Evolutionary conservation across 192 early-diverging fungal genomes (phyloP), one percentile per base, ranked within the genome.

Genomic region (Gaertneriomyces sp.): DNA sequence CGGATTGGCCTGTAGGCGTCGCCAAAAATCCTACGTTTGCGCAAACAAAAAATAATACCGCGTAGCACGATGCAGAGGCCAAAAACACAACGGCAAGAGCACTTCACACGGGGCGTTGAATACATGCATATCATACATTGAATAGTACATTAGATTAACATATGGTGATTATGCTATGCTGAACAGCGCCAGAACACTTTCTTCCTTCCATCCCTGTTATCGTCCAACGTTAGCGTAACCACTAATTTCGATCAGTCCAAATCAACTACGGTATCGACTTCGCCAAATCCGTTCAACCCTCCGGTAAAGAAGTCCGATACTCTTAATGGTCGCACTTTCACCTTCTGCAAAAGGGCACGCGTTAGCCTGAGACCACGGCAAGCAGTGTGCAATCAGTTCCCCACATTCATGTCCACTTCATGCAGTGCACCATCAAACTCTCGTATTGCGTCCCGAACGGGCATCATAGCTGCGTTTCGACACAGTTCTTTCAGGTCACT

Each of bases 401-500:
- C 17, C 53, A 65, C 69, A 50, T 64, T 59, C 4, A 45, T 49
- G 45, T 66, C 65, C 33, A 64, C 17, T 14, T 60, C 64, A 8
- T 64, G 43, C 2, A 65, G 19, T 7, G 45, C 33, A 16, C 68
- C 64, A 45, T 61, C 56, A 49, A 66, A 58, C 57, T 63, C 57
- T 17, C 74, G 64, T 40, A 82, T 76, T 4, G 75, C 74, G 47
- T 82, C 81, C 14, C 93, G 83, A 7, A 99, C 82, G 0, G 97
- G 97, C 60, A 92, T 81, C 93, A 98, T 96, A 5, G 91, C 94
- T 0, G 97, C 95, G 62, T 91, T 89, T 42, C 97, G 87, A 68
- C 97, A 99, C 53, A 96, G 80, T 67, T 99, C 97, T 82, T 98
- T 99, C 72, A 99, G 77, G 63, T 99, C 97, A 64, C 90, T 93